phyloP scores from a whole-genome alignment of 805 yeast species.

The Teunomyces funiuensis region DNA sequence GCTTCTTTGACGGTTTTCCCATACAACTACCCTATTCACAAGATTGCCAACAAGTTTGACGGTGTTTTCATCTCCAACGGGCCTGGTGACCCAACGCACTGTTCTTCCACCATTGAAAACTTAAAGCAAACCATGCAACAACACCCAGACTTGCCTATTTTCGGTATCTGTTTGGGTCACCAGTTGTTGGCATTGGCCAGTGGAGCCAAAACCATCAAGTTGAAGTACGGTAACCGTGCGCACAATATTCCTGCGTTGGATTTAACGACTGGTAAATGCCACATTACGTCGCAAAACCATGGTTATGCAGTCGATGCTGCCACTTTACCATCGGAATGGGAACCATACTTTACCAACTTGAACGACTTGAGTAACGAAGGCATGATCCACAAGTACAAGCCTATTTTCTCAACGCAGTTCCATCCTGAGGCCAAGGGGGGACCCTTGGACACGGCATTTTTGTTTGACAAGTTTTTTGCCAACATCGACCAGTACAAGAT shows the following conservation, averaged over 20 bases:
- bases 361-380: slow-evolving; percentile 98
- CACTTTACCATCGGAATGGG: slow-evolving; percentile 80
- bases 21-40: slow-evolving; percentile 88
- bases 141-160: slow-evolving; percentile 75
- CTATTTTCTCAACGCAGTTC: slow-evolving; percentile 95
- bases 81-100: slow-evolving; percentile 96
- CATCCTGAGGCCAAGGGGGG: slow-evolving; percentile 99
- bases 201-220: slow-evolving; percentile 88
- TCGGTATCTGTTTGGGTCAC: slow-evolving; percentile 98
- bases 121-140: slow-evolving; percentile 67
- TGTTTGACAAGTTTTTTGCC: slow-evolving; percentile 86
- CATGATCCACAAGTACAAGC: slow-evolving; percentile 83
- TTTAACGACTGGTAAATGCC: slow-evolving; percentile 86
- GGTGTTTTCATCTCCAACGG: slow-evolving; percentile 95
- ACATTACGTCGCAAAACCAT: slow-evolving; percentile 97
- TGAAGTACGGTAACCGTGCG: slow-evolving; percentile 98
- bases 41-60: slow-evolving; percentile 87
- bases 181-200: slow-evolving; percentile 93
- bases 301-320: slow-evolving; percentile 93
- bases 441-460: slow-evolving; percentile 87
- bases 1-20: slow-evolving; percentile 97
- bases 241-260: slow-evolving; percentile 97
- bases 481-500: slow-evolving; percentile 57
- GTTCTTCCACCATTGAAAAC: slow-evolving; percentile 73
- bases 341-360: slow-evolving; percentile 82